phyloP scores from a whole-genome alignment of 2,329 filamentous ascomycete genomes.

The Lecanoromycetidae sp. region DNA sequence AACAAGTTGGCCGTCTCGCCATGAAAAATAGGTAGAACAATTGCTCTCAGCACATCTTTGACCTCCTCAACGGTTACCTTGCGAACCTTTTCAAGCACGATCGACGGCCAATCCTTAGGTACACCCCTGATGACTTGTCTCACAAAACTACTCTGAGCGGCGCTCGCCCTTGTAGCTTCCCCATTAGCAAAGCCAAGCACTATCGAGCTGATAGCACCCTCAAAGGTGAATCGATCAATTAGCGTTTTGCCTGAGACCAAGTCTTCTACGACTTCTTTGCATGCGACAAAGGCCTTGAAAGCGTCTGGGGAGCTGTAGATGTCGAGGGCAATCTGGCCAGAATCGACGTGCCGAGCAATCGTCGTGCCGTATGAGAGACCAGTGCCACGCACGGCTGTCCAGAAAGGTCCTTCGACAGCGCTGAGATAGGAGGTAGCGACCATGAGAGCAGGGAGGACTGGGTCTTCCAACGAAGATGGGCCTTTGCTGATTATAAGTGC shows the following conservation, averaged over 20 bases:
- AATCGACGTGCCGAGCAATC: constrained; percentile 66
- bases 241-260: constrained; percentile 58
- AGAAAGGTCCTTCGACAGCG: constrained; percentile 84
- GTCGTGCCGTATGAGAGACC: constrained; percentile 83
- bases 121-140: constrained; percentile 67
- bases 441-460: constrained; percentile 67
- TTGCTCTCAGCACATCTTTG: constrained; percentile 56
- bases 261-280: constrained; percentile 59
- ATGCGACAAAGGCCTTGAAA: constrained; percentile 71
- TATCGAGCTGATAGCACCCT: constrained; percentile 82
- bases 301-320: constrained; percentile 86
- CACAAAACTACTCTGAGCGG: constrained; percentile 73
- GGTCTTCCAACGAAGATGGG: constrained; percentile 61
- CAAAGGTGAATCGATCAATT: constrained; percentile 71
- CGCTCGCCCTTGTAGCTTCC: constrained; percentile 70
- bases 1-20: constrained; percentile 73
- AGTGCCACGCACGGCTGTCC: constrained; percentile 83
- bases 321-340: constrained; percentile 68
- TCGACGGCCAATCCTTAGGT: constrained; percentile 63
- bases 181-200: constrained; percentile 79
- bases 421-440: constrained; percentile 88
- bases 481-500: constrained; percentile 64
- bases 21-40: constrained; percentile 69
- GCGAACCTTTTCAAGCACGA: constrained; percentile 64
- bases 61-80: constrained; percentile 67